A percentile compares a stretch with the other conserved stretches of the same genome.
Evolutionary conservation across 2,329 filamentous ascomycete species (phyloP).

Genomic region (Trichoderma polysporum): DNA sequence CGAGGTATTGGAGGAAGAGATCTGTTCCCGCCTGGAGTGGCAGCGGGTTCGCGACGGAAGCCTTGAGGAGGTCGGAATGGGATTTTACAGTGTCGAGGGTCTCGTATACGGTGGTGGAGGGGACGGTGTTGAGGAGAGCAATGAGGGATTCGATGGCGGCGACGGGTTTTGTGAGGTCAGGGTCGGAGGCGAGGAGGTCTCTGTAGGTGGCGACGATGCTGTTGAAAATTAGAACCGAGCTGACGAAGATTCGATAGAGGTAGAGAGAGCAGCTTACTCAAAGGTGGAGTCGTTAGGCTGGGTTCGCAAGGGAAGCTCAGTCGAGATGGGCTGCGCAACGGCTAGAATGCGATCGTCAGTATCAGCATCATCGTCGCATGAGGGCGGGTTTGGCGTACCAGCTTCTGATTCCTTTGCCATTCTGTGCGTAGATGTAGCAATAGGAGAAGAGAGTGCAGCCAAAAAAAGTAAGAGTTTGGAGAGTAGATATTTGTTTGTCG

Average conservation of each 20-base stretch:
- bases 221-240: background rate
- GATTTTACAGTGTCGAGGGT: constrained; percentile 81
- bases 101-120: constrained; percentile 86
- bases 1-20: constrained; percentile 91
- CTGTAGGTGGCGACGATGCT: constrained; percentile 59
- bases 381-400: background rate
- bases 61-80: constrained; percentile 75
- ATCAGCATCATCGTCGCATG: background rate
- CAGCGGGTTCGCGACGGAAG: constrained; percentile 80
- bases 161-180: constrained; percentile 90
- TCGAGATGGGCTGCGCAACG: constrained; percentile 4
- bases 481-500: background rate
- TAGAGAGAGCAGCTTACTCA: constrained; percentile 31
- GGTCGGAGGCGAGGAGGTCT: constrained; percentile 60
- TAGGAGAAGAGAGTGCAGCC: background rate
- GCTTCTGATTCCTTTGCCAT: constrained; percentile 9
- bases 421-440: background rate
- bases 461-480: background rate
- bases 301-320: constrained; percentile 28
- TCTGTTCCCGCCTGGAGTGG: constrained; percentile 92
- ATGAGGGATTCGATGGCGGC: constrained; percentile 92
- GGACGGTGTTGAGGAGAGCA: constrained; percentile 74
- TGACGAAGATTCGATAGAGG: no score
- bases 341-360: constrained; percentile 8
- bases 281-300: constrained; percentile 32